Conservation (phyloP, 306 rosid genomes). For the Lithocarpus polystachyus region DNA sequence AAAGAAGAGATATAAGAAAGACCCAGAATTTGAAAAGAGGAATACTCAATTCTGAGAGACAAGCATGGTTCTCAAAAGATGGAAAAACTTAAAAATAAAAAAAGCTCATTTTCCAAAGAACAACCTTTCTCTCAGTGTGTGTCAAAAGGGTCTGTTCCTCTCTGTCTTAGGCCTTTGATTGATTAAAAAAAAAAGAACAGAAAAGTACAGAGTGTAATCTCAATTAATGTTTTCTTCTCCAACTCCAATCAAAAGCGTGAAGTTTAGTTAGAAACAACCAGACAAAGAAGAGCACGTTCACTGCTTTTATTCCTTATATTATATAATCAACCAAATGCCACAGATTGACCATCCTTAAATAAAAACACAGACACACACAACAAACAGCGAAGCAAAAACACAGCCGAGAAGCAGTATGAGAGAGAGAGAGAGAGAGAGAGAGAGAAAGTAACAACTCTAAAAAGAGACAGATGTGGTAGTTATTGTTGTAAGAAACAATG, state of each 20-base stretch:
- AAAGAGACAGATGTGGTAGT: not conserved
- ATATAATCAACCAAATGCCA: slow-evolving; percentile 47
- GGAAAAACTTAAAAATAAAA: slow-evolving; percentile 26
- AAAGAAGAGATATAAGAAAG: slow-evolving; percentile 27
- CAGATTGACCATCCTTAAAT: slow-evolving; percentile 36
- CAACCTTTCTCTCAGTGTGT: slow-evolving; percentile 36
- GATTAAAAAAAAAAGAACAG: slow-evolving; percentile 38
- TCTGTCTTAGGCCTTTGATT: slow-evolving; percentile 27
- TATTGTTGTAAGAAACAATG: slow-evolving; percentile 32
- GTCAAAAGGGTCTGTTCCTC: slow-evolving; percentile 41
- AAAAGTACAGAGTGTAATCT: slow-evolving; percentile 25
- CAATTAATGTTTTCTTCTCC: not conserved
- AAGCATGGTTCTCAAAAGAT: slow-evolving; percentile 91
- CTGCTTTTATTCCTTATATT: slow-evolving; percentile 39
- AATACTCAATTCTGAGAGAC: slow-evolving; percentile 48
- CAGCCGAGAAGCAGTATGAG: slow-evolving; percentile 34
- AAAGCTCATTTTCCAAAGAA: slow-evolving; percentile 68
- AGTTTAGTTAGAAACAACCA: slow-evolving; percentile 35
- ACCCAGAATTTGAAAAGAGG: slow-evolving; percentile 41
- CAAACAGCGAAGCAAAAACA: slow-evolving; percentile 49
- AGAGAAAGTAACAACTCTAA: too few species aligned
- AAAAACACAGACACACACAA: slow-evolving; percentile 36
- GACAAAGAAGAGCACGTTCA: slow-evolving; percentile 83
- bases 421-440: slow-evolving; percentile 17
- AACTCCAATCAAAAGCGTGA: slow-evolving; percentile 71